These are phyloP conservation scores for Stachybotrys chlorohalonatus DNA, from an alignment of 2,329 filamentous ascomycete species.

Conservation along the genomic window DNA sequence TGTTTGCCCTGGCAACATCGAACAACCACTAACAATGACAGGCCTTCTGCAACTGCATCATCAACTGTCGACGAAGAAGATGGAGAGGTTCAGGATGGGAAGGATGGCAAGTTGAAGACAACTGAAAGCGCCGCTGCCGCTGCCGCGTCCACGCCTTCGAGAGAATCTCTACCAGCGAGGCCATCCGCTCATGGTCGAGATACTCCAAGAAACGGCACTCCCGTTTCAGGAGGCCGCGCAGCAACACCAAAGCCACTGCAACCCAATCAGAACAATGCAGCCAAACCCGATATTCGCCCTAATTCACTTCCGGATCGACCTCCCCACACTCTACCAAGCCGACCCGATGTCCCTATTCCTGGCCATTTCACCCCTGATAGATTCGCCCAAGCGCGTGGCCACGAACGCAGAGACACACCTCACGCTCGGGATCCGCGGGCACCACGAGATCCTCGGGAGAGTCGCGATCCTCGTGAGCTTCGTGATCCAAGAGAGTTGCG, in stretches of 20 bases:
- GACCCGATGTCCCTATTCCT: conserved; percentile 49
- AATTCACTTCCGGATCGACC: conserved; percentile 27
- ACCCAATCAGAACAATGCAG: conserved; percentile 7
- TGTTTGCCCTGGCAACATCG: conserved; percentile 6
- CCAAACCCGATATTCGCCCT: conserved; percentile 19
- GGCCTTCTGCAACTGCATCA: conserved; percentile 8
- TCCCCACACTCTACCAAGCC: conserved; percentile 39
- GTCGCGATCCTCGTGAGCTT: conserved; percentile 5
- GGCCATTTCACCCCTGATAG: conserved; percentile 37
- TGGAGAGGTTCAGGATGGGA: conserved; percentile 61
- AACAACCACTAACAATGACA: conserved; percentile 5
- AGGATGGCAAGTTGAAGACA: conserved; percentile 12
- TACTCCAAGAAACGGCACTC: conserved; percentile 10
- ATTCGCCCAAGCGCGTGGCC: conserved; percentile 29
- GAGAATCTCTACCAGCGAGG: conserved; percentile 24
- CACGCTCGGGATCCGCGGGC: conserved; percentile 15
- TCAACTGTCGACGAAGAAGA: conserved; percentile 51
- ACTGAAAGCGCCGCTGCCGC: conserved; percentile 5
- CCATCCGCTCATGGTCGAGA: conserved; percentile 18
- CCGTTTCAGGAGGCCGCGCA: conserved; percentile 11
- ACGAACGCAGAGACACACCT: conserved; percentile 29
- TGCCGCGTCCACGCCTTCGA: conserved; percentile 7
- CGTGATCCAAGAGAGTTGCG: conserved; percentile 18
- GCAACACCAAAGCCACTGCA: conserved; percentile 14
- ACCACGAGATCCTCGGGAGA: conserved; percentile 18